Conservation (phyloP, 352 stramenopile genomes). For the Heterotrichella gracilis region DNA sequence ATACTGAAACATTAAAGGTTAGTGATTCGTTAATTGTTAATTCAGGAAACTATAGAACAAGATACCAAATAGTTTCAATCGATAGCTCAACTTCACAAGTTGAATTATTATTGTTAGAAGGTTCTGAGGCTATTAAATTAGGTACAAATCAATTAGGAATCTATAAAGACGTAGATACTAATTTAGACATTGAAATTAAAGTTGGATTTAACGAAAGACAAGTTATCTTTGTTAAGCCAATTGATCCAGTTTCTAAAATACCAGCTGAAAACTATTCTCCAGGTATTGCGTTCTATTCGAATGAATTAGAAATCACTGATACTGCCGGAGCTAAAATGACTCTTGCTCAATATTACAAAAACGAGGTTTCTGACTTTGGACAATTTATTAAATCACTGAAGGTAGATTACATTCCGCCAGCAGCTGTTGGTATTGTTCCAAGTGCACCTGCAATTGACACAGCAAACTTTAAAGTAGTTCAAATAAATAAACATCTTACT, state of each 20-base stretch:
- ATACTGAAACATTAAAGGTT: neutral
- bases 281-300: neutral
- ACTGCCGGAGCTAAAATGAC: neutral
- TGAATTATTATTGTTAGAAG: neutral
- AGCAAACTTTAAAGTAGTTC: neutral
- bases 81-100: neutral
- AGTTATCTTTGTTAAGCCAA: conserved; percentile 2
- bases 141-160: neutral
- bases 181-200: neutral
- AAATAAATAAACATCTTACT: neutral
- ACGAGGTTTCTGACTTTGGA: neutral
- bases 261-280: neutral
- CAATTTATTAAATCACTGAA: too few species aligned
- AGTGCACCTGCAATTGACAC: too few species aligned
- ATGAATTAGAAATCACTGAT: neutral
- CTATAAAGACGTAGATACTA: neutral
- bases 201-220: neutral
- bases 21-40: neutral
- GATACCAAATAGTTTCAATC: neutral
- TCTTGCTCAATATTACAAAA: neutral
- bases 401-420: too few species aligned
- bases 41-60: neutral
- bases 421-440: neutral
- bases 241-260: neutral
- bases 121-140: neutral